phyloP scores from a whole-genome alignment of 2,329 filamentous ascomycete genomes.

The Cladophialophora chaetospira region DNA sequence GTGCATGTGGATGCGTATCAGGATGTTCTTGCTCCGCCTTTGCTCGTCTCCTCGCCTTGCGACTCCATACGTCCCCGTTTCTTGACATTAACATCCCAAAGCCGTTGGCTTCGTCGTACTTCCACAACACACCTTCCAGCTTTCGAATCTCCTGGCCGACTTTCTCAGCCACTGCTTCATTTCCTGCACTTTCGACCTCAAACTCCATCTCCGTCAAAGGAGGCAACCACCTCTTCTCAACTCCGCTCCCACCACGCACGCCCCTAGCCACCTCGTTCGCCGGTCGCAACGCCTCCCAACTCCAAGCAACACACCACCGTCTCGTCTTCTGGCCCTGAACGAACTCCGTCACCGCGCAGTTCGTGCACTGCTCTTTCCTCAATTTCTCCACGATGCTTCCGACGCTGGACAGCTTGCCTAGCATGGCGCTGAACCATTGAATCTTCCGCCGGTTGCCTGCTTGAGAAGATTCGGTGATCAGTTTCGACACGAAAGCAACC shows the following conservation, averaged over 20 bases:
- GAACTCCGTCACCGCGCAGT: conserved; percentile 81
- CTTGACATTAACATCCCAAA: conserved; percentile 63
- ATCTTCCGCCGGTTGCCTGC: conserved; percentile 49
- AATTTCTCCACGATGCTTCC: conserved; percentile 62
- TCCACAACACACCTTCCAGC: conserved; percentile 64
- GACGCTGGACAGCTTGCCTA: conserved; percentile 73
- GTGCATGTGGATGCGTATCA: no score
- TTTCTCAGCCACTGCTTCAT: conserved; percentile 33
- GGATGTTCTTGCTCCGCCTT: conserved; percentile 28
- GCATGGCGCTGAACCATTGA: conserved; percentile 88
- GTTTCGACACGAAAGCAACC: conserved; percentile 68
- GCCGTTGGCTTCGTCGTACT: conserved; percentile 58
- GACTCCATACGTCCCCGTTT: conserved; percentile 74
- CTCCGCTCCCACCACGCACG: conserved; percentile 33
- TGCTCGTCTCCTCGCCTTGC: conserved; percentile 67
- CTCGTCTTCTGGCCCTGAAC: conserved; percentile 76
- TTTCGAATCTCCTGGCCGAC: conserved; percentile 54
- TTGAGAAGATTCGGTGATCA: conserved; percentile 61
- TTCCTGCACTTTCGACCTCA: conserved; percentile 36
- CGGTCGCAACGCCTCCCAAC: conserved; percentile 70
- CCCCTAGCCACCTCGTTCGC: conserved; percentile 50
- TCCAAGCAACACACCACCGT: conserved; percentile 89
- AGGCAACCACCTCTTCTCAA: conserved; percentile 55
- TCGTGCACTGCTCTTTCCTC: conserved; percentile 61
- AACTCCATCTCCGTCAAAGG: conserved; percentile 56